These are phyloP conservation scores for Suillus luteus DNA, from an alignment of 768 basidiomycete genomes.

Conservation along the genomic window DNA sequence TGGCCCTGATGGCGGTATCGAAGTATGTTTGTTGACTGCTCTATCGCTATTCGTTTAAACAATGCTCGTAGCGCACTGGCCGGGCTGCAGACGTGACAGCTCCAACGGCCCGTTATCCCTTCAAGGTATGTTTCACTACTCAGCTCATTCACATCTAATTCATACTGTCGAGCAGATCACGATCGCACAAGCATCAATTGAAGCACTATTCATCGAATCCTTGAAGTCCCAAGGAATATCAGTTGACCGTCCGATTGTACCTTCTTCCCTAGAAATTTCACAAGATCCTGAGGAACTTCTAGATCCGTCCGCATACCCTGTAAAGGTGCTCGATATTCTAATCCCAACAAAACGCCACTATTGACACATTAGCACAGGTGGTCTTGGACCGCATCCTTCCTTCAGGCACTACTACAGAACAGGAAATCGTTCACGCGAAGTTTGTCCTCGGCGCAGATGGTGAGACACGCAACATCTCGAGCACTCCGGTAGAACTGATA, in stretches of 20 bases:
- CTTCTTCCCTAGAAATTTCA: slow-evolving; percentile 33
- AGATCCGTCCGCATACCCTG: slow-evolving; percentile 30
- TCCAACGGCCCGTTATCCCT: slow-evolving; percentile 67
- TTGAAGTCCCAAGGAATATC: slow-evolving; percentile 32
- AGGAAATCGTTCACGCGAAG: slow-evolving; percentile 36
- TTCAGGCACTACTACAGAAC: slow-evolving; percentile 30
- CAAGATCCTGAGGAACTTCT: slow-evolving; percentile 42
- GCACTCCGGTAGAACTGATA: background rate
- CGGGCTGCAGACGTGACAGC: slow-evolving; percentile 64
- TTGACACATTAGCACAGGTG: slow-evolving; percentile 7
- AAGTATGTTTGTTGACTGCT: slow-evolving; percentile 38
- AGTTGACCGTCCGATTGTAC: slow-evolving; percentile 39
- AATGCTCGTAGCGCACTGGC: slow-evolving; percentile 52
- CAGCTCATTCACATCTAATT: background rate
- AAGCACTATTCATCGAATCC: slow-evolving; percentile 44
- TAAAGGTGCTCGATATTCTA: slow-evolving; percentile 26
- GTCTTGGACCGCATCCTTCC: slow-evolving; percentile 1
- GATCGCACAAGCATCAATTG: slow-evolving; percentile 46
- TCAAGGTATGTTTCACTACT: slow-evolving; percentile 49
- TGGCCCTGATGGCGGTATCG: slow-evolving; percentile 56
- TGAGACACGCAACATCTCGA: slow-evolving; percentile 12
- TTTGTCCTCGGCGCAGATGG: slow-evolving; percentile 41
- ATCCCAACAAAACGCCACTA: background rate
- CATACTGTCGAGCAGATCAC: slow-evolving; percentile 28
- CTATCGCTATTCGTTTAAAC: background rate